Conservation (phyloP, 257 asterid species). For the Linaria vulgaris region DNA sequence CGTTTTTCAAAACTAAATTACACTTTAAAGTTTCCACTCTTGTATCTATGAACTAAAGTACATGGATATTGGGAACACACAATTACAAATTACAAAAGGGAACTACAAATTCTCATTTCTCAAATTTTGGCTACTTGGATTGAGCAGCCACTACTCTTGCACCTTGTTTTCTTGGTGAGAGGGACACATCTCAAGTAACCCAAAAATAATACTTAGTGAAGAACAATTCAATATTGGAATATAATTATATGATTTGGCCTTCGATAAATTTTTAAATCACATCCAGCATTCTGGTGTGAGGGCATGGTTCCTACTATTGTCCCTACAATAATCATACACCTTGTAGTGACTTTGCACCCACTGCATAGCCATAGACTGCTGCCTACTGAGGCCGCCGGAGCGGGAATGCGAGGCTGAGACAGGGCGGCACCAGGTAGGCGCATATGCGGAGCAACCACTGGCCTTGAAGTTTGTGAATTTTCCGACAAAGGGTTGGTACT, state of each 20-base stretch:
- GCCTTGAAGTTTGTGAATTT: constrained; percentile 69
- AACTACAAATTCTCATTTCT: neutral
- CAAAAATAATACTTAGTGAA: neutral
- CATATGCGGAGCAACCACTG: constrained; percentile 76
- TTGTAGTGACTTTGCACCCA: constrained; percentile 70
- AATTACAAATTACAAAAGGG: neutral
- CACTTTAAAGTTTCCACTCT: constrained; percentile 11
- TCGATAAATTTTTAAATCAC: constrained; percentile 18
- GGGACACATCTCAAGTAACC: constrained; percentile 47
- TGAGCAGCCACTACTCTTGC: constrained; percentile 37
- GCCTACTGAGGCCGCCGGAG: constrained; percentile 62
- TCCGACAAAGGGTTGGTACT: constrained; percentile 80
- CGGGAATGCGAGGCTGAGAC: constrained; percentile 65
- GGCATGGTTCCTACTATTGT: constrained; percentile 74
- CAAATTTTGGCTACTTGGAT: constrained; percentile 40
- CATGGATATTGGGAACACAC: constrained; percentile 22
- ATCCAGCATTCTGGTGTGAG: constrained; percentile 77
- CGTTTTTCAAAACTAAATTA: neutral
- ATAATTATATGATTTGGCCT: neutral
- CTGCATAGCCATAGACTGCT: constrained; percentile 55
- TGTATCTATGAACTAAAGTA: constrained; percentile 7
- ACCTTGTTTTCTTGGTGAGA: constrained; percentile 30
- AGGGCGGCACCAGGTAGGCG: constrained; percentile 63
- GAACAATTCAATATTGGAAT: neutral
- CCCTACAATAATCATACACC: constrained; percentile 76